These are phyloP conservation scores for Botrytis fragariae DNA, from an alignment of 2,329 filamentous ascomycete genomes.

Conservation along the genomic window DNA sequence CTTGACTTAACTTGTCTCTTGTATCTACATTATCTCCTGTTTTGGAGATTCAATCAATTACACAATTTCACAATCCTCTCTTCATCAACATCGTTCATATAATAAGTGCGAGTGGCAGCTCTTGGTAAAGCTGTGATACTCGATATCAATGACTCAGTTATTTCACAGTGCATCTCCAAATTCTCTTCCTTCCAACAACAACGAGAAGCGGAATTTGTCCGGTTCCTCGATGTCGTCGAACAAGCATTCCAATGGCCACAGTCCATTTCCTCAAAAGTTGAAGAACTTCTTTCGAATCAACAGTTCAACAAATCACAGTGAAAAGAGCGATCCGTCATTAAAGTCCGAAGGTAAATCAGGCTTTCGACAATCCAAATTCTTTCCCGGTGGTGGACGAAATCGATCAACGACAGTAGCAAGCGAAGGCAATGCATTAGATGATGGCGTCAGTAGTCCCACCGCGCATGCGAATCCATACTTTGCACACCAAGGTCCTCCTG, in stretches of 20 bases:
- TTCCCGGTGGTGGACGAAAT: constrained; percentile 81
- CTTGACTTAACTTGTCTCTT: background rate
- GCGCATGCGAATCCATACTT: constrained; percentile 97
- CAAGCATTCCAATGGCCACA: constrained; percentile 52
- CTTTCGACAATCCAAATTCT: constrained; percentile 84
- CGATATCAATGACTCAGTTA: constrained; percentile 34
- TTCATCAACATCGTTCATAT: background rate
- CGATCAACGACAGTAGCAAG: constrained; percentile 88
- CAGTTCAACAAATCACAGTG: constrained; percentile 41
- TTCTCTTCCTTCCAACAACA: constrained; percentile 30
- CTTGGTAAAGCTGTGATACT: constrained; percentile 32
- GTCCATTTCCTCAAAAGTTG: constrained; percentile 65
- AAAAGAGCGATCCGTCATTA: constrained; percentile 41
- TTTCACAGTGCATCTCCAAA: constrained; percentile 34
- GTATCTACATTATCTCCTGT: constrained; percentile 2
- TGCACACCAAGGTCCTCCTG: constrained; percentile 89
- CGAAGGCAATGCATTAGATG: constrained; percentile 87
- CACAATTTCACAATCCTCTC: background rate
- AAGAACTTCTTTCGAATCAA: constrained; percentile 72
- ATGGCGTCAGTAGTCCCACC: constrained; percentile 86
- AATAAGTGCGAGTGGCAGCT: constrained; percentile 31
- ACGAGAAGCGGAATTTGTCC: constrained; percentile 39
- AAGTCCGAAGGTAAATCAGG: constrained; percentile 45
- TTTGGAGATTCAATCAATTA: background rate
- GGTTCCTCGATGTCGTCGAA: constrained; percentile 42